Evolutionary conservation across 1,284 basidiomycete genomes (phyloP), one percentile per base, ranked within the genome.

Genomic region (Wallemia hederae): DNA sequence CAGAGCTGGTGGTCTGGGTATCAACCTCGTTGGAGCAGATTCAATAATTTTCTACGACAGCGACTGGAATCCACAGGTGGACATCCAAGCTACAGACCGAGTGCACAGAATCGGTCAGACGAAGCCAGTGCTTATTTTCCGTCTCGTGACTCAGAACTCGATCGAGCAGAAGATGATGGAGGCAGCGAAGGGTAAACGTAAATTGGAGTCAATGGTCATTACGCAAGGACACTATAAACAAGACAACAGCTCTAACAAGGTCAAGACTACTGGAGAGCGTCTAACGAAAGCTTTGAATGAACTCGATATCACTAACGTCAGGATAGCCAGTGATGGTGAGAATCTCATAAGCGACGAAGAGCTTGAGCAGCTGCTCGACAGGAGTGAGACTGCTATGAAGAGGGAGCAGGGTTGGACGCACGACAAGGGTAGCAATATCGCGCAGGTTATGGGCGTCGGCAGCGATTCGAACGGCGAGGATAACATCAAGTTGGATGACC

Each of bases 101-200:
- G 91, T 88, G 0, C 91, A 97, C 70, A 81, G 91, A 5, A 97
- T 97, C 62, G 91, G 91, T 1, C 91, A 96, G 71, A 91, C 81
- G 22, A 81, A 76, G 65, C 85, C 86, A 1, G 85, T 91, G 60
- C 75, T 91, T 58, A 80, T 56, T 11, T 60, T n/a, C 5, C 2
- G 2, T 26, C 27, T 55, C 24, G 7, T 27, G 34, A 58, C 56
- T 24, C 26, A 25, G 34, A 68, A 89, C 70, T 94, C 90, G 0
- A 77, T 96, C 64, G 91, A 97, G 73, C 84, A 83, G 56, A 83
- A 81, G 69, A 90, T 96, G 66, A 81, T 96, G 75, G 79, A 89
- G 67, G 24, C n/a, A 28, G 91, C 91, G 0, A 79, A 79, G 9
- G 84, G 87, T 72, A 97, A 79, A 72, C 79, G 86, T 25, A 82